These are phyloP conservation scores for Citrus australasica DNA, from an alignment of 345 rosid genomes.

Conservation along the genomic window DNA sequence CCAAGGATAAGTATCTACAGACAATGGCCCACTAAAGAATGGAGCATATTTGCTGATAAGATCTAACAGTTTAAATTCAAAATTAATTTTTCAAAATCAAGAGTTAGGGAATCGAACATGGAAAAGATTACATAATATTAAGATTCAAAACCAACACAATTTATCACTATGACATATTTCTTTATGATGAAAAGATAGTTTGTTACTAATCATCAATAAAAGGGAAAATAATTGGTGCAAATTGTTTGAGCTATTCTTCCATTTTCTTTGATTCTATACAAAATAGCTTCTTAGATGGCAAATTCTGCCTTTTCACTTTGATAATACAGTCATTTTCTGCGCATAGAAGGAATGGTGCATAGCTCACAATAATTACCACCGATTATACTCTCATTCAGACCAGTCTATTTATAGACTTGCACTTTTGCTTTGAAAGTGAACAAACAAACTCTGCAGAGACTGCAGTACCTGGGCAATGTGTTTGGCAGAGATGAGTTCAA, in stretches of 20 bases:
- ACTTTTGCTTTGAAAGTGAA: background rate
- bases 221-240: background rate
- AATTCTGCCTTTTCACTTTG: background rate
- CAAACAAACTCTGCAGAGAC: background rate
- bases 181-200: background rate
- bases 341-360: background rate
- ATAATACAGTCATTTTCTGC: background rate
- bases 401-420: background rate
- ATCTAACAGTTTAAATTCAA: background rate
- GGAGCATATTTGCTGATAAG: background rate
- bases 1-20: background rate
- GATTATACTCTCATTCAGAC: background rate
- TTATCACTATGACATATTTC: background rate
- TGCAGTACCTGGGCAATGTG: constrained; percentile 91
- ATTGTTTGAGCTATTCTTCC: background rate
- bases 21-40: too few relatives aligned
- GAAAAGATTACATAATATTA: background rate
- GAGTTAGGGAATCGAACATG: background rate
- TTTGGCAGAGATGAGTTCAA: constrained; percentile 96
- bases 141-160: background rate
- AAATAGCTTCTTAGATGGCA: too few relatives aligned
- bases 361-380: background rate
- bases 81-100: background rate
- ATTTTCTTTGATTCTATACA: background rate
- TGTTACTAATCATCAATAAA: background rate